These are phyloP conservation scores for Trichoderma simmonsii DNA, from an alignment of 2,329 filamentous ascomycete species.

Conservation along the genomic window DNA sequence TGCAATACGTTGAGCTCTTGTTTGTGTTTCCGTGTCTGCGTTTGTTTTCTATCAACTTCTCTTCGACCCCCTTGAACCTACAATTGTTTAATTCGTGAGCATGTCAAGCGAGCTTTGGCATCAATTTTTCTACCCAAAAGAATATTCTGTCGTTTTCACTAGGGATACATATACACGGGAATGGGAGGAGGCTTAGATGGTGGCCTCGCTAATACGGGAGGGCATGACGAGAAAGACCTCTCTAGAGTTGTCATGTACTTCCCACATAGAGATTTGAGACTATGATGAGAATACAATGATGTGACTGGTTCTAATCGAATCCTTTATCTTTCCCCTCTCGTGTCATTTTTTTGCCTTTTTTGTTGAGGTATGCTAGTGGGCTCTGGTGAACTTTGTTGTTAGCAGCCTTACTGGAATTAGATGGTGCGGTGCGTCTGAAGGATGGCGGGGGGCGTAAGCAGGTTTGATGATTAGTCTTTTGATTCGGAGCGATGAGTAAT, in stretches of 20 bases:
- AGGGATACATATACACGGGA: background rate
- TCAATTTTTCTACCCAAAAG: background rate
- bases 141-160: background rate
- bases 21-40: background rate
- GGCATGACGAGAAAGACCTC: background rate
- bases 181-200: background rate
- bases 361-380: background rate
- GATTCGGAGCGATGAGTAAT: background rate
- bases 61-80: background rate
- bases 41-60: background rate
- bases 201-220: background rate
- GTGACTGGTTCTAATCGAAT: background rate
- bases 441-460: background rate
- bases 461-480: background rate
- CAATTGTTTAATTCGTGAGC: background rate
- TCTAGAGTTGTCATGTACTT: background rate
- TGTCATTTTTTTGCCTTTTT: background rate
- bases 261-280: background rate
- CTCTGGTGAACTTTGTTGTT: background rate
- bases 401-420: background rate
- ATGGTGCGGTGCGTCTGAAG: background rate
- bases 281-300: conserved; percentile 3
- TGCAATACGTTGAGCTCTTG: background rate
- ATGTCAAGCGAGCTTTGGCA: conserved; percentile 7
- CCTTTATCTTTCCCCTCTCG: background rate